phyloP scores from a whole-genome alignment of 352 stramenopile species.

The Globisporangium takayamanum region DNA sequence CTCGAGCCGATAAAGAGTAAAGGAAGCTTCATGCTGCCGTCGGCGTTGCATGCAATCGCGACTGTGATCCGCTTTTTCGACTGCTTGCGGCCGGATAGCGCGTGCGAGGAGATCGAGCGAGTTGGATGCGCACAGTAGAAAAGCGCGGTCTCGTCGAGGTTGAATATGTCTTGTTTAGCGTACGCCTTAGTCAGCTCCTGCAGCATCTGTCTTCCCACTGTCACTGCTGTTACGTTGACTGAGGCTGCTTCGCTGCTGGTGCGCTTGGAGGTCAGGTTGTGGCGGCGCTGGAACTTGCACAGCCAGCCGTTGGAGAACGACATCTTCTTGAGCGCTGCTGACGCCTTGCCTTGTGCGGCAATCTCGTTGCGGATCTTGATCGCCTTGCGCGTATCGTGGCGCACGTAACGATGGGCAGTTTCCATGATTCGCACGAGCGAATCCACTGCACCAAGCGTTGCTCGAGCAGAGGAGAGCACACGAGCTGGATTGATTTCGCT shows the following conservation, averaged over 20 bases:
- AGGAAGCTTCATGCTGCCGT: background rate
- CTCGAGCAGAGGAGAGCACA: background rate
- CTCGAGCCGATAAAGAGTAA: slow-evolving; percentile 1
- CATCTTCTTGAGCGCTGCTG: background rate
- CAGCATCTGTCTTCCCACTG: background rate
- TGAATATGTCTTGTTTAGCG: slow-evolving; percentile 11
- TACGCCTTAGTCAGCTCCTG: slow-evolving; percentile 2
- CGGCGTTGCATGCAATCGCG: slow-evolving; percentile 4
- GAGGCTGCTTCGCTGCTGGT: slow-evolving; percentile 12
- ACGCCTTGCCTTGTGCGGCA: background rate
- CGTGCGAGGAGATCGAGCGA: background rate
- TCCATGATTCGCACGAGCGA: background rate
- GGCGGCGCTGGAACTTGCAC: too few relatives aligned
- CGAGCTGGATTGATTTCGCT: background rate
- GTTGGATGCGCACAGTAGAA: slow-evolving; percentile 10
- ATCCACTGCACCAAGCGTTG: background rate
- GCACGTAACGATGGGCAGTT: background rate
- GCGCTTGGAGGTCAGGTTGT: slow-evolving; percentile 11
- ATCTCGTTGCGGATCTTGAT: background rate
- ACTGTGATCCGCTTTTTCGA: slow-evolving; percentile 5
- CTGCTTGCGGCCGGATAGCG: slow-evolving; percentile 4
- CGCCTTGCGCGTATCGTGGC: slow-evolving; percentile 1
- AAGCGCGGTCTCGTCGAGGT: slow-evolving; percentile 16
- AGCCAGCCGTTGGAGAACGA: slow-evolving; percentile 27
- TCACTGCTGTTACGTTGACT: background rate